Percentiles rank a stretch among this genome's conserved stretches.
Conservation (phyloP, 805 yeast genomes). For the Blastobotrys attinorum region DNA sequence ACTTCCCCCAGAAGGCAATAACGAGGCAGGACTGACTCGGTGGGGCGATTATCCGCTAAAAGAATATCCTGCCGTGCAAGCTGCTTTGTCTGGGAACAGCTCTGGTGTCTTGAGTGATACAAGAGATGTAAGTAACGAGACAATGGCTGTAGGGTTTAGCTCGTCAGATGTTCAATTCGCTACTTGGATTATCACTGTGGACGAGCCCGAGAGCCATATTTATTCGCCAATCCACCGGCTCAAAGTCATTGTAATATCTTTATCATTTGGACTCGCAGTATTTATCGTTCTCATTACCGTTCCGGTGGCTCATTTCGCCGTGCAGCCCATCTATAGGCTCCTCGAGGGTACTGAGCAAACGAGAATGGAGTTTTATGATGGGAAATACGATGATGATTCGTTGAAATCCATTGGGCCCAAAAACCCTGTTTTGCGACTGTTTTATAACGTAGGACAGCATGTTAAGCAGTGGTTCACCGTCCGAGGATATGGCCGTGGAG, state of each 20-base stretch:
- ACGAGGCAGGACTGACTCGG: constrained; percentile 7
- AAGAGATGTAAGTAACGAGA: constrained; percentile 29
- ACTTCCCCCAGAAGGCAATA: constrained; percentile 12
- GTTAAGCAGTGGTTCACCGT: neutral
- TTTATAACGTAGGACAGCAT: neutral
- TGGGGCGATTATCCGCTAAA: constrained; percentile 15
- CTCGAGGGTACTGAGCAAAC: constrained; percentile 77
- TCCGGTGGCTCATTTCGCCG: constrained; percentile 78
- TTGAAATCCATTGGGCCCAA: no score
- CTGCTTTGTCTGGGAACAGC: neutral
- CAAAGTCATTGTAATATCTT: constrained; percentile 64
- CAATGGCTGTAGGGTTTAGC: constrained; percentile 50
- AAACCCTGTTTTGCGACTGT: no score
- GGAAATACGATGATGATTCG: neutral
- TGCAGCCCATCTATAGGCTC: constrained; percentile 69
- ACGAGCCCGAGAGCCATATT: constrained; percentile 53
- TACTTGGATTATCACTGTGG: constrained; percentile 69
- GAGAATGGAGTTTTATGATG: constrained; percentile 13
- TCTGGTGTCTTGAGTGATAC: constrained; percentile 26
- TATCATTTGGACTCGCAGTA: constrained; percentile 69
- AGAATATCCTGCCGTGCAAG: constrained; percentile 24
- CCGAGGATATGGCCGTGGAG: no score
- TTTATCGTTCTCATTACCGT: constrained; percentile 69
- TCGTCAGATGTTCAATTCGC: constrained; percentile 36
- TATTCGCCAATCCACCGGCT: constrained; percentile 55